Evolutionary conservation across 805 yeast species (phyloP), one percentile per base, ranked within the genome.

Genomic region (Sugiyamaella boreocaroliniensis): DNA sequence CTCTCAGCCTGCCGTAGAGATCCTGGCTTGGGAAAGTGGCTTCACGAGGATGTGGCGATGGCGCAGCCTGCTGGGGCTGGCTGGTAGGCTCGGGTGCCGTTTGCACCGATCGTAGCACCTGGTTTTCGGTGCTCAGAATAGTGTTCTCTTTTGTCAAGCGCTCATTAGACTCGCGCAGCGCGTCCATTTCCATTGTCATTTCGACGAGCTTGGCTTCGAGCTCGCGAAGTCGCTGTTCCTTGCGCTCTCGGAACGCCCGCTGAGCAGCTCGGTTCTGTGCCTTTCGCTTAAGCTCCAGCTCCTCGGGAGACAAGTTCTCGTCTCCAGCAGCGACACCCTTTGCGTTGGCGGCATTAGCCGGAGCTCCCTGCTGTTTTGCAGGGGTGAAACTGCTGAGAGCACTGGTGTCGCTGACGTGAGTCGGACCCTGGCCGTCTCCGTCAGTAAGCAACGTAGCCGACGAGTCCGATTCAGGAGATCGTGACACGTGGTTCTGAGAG

Each of bases 211-310:
- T 81, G 2, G 68, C 68, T 58, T 85, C 83, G 43, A 88, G 72
- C 59, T 84, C 89, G 64, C 82, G 83, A 55, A 85, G 68, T 60
- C 78, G 81, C 48, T 80, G 79, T 65, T 86, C 93, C 66, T 85
- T 86, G 48, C 95, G 79, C 67, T 86, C 90, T 55, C 95, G 73
- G 68, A 86, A 88, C 2, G 95, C 95, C 59, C 89, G 74, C 69
- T 88, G 96, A 1, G 95, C 95, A 10, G 90, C 90, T 61, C 95
- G 73, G 64, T 87, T 86, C 65, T 85, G 93, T 1, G 88, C 89
- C 63, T 82, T 85, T 49, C 86, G 76, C 65, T 80, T 81, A 57
- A 76, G 71, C 16, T 75, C 75, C 5, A 79, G 60, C 55, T 81
- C 78, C 42, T 70, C 69, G 14, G 49, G 73, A 67, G 50, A 49